Evolutionary conservation across 23 red algal genomes (phyloP).

Genomic region (Gracilaria domingensis): DNA sequence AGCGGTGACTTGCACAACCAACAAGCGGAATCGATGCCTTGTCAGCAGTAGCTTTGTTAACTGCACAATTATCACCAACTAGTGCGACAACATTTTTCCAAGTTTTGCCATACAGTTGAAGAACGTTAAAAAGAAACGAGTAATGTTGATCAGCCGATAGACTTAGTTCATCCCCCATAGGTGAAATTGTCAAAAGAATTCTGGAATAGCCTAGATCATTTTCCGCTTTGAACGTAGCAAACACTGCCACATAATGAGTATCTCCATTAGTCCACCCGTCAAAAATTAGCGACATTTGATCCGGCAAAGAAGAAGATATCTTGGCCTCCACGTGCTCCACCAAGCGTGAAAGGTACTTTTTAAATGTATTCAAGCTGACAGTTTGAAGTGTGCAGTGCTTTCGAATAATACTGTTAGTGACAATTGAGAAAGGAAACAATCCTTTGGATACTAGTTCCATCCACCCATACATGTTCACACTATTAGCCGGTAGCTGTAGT

Average conservation of each 20-base stretch:
- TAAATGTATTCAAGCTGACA: neutral
- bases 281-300: neutral
- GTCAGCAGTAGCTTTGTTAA: conserved; percentile 9
- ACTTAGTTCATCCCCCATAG: neutral
- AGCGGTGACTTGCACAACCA: conserved; percentile 21
- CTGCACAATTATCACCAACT: conserved; percentile 26
- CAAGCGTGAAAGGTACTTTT: neutral
- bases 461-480: too few species aligned
- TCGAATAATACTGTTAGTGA: too few species aligned
- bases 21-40: neutral
- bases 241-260: conserved; percentile 1
- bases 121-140: neutral
- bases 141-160: neutral
- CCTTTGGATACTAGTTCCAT: too few species aligned
- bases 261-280: conserved; percentile 20
- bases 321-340: neutral
- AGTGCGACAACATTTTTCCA: neutral
- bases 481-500: too few species aligned
- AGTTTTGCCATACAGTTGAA: neutral
- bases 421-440: too few species aligned
- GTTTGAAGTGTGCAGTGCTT: too few species aligned
- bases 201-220: neutral
- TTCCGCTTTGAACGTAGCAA: neutral
- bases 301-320: neutral
- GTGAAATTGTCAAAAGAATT: neutral